Conservation (phyloP, 2,329 filamentous ascomycete species). For the Epicoccum nigrum region DNA sequence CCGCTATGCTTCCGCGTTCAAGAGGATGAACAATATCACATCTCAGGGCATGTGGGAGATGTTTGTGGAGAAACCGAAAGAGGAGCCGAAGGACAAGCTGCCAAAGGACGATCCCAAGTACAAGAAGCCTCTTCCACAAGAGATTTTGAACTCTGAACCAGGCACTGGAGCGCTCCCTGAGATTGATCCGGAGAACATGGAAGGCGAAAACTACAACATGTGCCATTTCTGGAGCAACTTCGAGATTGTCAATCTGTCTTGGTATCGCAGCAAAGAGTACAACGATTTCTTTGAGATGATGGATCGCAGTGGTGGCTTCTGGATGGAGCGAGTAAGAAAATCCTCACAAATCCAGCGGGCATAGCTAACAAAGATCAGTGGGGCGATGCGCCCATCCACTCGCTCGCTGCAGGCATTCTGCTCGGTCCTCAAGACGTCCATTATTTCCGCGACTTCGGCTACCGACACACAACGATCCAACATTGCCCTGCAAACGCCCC, state of each 20-base stretch:
- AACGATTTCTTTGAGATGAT: constrained; percentile 99
- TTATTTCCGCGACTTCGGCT: constrained; percentile 99
- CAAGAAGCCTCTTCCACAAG: constrained; percentile 75
- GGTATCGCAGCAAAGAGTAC: constrained; percentile 97
- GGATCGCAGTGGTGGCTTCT: constrained; percentile 97
- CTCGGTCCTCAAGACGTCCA: constrained; percentile 84
- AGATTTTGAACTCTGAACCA: constrained; percentile 78
- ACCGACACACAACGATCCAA: constrained; percentile 97
- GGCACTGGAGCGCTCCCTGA: constrained; percentile 73
- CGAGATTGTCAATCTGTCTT: constrained; percentile 92
- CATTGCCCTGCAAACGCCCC: constrained; percentile 97
- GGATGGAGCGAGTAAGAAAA: constrained; percentile 88
- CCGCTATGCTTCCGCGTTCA: constrained; percentile 97
- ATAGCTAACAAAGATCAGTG: constrained; percentile 66
- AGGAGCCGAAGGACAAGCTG: constrained; percentile 60
- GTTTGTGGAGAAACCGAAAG: constrained; percentile 82
- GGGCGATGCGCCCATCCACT: constrained; percentile 98
- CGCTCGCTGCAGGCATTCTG: constrained; percentile 88
- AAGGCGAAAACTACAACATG: constrained; percentile 99
- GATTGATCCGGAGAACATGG: constrained; percentile 91
- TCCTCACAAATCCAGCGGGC: neutral
- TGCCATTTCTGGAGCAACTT: constrained; percentile 99
- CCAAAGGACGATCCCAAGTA: constrained; percentile 68
- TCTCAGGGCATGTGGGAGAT: constrained; percentile 98
- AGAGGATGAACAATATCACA: constrained; percentile 85